Base-by-base conservation (phyloP, 2,329 filamentous ascomycete species). In the Hymenoscyphus scutula region DNA sequence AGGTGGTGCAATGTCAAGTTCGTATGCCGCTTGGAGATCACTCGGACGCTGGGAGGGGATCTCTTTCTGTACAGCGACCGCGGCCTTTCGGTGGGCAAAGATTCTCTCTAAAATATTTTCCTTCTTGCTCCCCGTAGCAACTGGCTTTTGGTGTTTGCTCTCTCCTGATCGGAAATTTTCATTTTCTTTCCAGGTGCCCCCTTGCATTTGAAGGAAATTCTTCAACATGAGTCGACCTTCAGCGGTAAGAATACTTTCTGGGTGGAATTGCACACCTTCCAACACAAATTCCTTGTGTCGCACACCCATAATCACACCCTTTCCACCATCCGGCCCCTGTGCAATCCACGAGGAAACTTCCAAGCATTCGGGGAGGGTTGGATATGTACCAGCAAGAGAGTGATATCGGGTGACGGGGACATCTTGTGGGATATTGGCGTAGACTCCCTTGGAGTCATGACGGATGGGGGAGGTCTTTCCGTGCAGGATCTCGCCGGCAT, bases 241-340 rank as follows among this genome's bases (percentile, higher is more conserved):
- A 54, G 90, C 92, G 0, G 94, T 97, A 58, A 99, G 79, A 62
- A 99, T 99, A 75, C 94, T 98, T 77, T 99, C 95, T 0, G 95
- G 95, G 70, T 99, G 95, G 71, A 98, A 99, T 74, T 99, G 95
- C 17, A 99, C 95, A 48, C 93, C 95, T 76, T 99, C 95, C n/a
- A 98, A 83, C 1, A 91, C 84, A 71, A 89, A 90, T 73, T 95
- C 85, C 79, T 94, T 97, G 80, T 99, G 95, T 54, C 95, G 88
- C 54, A 99, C 90, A 55, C 95, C 95, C 89, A 98, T 97, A 70
- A 99, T 99, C 64, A 98, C 87, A 32, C 90, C 91, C 67, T 90
- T 92, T 32, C 86, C 86, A 58, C 88, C 88, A 73, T 93, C 90
- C 17, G 81, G 79, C n/a, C 88, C 86, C 67, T 86, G 86, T 34